phyloP scores from a whole-genome alignment of 176 grass and related monocot species.

The Aegilops bicornis region DNA sequence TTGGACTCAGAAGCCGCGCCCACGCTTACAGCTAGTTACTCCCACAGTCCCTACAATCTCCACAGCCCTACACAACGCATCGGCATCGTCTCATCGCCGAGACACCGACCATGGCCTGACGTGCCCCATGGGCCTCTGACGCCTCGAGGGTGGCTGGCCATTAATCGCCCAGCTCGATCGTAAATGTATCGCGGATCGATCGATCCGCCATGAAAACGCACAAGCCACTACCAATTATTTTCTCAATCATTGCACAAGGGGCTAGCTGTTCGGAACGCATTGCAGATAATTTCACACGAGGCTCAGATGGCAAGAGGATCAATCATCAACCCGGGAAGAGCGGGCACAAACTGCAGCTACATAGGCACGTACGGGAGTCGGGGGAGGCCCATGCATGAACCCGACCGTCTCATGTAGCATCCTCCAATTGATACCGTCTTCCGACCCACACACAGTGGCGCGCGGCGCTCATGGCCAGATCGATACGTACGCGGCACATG shows the following conservation, averaged over 20 bases:
- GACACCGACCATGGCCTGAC: neutral
- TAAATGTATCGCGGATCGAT: neutral
- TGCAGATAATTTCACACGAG: neutral
- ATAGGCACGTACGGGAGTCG: neutral
- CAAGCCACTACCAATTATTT: neutral
- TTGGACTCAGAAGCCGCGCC: slow-evolving; percentile 13
- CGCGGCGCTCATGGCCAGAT: neutral
- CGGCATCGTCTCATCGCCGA: neutral
- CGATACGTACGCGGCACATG: slow-evolving; percentile 23
- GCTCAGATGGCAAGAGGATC: neutral
- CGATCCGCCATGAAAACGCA: neutral
- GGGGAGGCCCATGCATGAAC: neutral
- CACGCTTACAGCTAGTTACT: neutral
- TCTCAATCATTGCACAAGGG: slow-evolving; percentile 25
- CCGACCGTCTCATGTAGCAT: neutral
- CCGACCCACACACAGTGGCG: neutral
- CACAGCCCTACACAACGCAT: neutral
- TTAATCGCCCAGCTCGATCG: neutral
- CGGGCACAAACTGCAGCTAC: neutral
- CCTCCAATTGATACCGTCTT: neutral
- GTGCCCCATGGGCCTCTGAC: neutral
- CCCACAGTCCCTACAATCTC: neutral
- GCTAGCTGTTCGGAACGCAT: no score
- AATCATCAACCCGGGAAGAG: neutral
- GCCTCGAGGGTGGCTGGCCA: neutral